phyloP scores from a whole-genome alignment of 345 rosid species.

The Eucalyptus marginata region DNA sequence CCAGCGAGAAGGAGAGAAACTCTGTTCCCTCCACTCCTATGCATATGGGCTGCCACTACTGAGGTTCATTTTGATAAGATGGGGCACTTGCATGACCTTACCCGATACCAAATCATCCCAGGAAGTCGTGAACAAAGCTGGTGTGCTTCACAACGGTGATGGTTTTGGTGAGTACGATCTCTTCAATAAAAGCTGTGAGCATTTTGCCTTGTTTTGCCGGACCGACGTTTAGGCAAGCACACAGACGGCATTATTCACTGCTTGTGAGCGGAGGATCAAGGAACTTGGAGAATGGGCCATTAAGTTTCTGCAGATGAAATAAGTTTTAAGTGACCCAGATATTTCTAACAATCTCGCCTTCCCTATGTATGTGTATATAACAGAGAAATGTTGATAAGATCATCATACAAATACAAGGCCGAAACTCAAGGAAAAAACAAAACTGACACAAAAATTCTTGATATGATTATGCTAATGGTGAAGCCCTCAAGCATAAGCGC shows the following conservation, averaged over 20 bases:
- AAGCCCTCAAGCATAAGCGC: background rate
- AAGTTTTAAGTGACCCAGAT: background rate
- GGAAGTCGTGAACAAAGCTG: background rate
- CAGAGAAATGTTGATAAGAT: background rate
- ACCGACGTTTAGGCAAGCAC: background rate
- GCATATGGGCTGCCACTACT: background rate
- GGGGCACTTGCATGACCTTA: background rate
- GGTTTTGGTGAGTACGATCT: background rate
- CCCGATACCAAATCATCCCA: background rate
- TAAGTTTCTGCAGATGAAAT: background rate
- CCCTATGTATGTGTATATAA: background rate
- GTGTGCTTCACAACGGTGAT: background rate
- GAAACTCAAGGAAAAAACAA: background rate
- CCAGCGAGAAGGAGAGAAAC: background rate
- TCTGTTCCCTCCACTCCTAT: background rate
- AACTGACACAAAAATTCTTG: background rate
- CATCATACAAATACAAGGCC: background rate
- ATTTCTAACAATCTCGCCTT: background rate
- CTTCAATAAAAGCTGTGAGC: background rate
- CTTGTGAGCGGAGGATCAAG: background rate
- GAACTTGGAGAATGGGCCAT: background rate
- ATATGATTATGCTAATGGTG: background rate
- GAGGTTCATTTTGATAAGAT: background rate
- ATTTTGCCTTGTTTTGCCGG: background rate
- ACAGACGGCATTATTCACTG: background rate